Evolutionary conservation across 2,329 filamentous ascomycete species (phyloP).

Genomic region (Pseudogymnoascus sp.): DNA sequence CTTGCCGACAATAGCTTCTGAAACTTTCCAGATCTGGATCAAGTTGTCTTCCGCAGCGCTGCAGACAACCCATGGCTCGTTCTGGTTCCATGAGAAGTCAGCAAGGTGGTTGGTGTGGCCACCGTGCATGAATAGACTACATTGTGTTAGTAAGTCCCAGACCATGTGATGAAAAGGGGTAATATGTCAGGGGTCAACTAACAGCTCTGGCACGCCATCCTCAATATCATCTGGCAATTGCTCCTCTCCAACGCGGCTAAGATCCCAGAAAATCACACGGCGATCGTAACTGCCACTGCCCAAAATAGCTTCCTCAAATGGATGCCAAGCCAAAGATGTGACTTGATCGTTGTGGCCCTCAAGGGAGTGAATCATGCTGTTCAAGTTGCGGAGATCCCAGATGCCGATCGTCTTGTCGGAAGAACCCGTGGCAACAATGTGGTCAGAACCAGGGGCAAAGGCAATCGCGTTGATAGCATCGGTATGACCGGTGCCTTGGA

Average conservation of each 20-base stretch:
- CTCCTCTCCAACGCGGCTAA: slow-evolving; percentile 85
- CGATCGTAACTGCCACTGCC: slow-evolving; percentile 90
- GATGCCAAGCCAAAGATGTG: slow-evolving; percentile 91
- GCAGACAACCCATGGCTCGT: slow-evolving; percentile 93
- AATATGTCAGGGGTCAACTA: slow-evolving; percentile 32
- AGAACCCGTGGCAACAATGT: slow-evolving; percentile 83
- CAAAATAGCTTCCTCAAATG: slow-evolving; percentile 77
- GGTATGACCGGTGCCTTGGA: slow-evolving; percentile 67
- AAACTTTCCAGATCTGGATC: slow-evolving; percentile 87
- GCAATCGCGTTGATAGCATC: slow-evolving; percentile 95
- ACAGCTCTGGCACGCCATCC: slow-evolving; percentile 91
- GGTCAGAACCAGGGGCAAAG: slow-evolving; percentile 89
- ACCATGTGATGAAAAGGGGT: slow-evolving; percentile 1
- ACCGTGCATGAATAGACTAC: slow-evolving; percentile 91
- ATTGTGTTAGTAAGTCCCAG: slow-evolving; percentile 10
- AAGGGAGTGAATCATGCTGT: slow-evolving; percentile 80
- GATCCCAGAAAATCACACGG: slow-evolving; percentile 92
- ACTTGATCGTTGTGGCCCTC: slow-evolving; percentile 85
- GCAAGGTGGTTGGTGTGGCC: slow-evolving; percentile 95
- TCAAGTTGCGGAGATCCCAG: slow-evolving; percentile 90
- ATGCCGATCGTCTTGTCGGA: slow-evolving; percentile 91
- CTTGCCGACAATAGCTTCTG: slow-evolving; percentile 70
- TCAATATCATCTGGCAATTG: slow-evolving; percentile 91
- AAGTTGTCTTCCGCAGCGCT: slow-evolving; percentile 95
- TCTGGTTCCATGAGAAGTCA: slow-evolving; percentile 96